These are phyloP conservation scores for Taiwanofungus camphoratus DNA, from an alignment of 1,284 basidiomycete genomes.

Conservation along the genomic window DNA sequence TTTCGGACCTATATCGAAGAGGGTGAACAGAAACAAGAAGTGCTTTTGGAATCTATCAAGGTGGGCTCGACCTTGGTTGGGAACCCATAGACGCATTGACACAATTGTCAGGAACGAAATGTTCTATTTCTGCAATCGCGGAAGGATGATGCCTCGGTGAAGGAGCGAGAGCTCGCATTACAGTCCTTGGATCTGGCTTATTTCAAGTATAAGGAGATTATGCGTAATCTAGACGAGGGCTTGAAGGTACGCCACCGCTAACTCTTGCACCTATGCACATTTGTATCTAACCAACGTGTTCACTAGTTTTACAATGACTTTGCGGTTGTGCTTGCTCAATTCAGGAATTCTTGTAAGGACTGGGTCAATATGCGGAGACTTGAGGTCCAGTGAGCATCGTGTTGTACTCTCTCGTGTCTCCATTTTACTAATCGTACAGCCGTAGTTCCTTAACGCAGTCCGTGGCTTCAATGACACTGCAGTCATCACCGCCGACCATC, in stretches of 20 bases:
- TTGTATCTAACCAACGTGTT: not conserved
- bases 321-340: conserved; percentile 60
- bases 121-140: conserved; percentile 76
- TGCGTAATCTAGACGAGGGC: conserved; percentile 83
- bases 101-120: conserved; percentile 54
- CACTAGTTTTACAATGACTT: conserved; percentile 84
- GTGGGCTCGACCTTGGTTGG: conserved; percentile 34
- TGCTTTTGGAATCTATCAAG: conserved; percentile 63
- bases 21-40: conserved; percentile 57
- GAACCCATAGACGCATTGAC: not conserved
- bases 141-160: conserved; percentile 72
- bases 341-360: conserved; percentile 70
- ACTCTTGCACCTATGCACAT: not conserved
- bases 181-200: conserved; percentile 88
- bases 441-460: conserved; percentile 20
- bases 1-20: conserved; percentile 62
- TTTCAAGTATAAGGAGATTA: conserved; percentile 85
- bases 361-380: conserved; percentile 70
- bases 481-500: conserved; percentile 5
- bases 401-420: not conserved
- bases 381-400: conserved; percentile 40
- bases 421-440: not conserved
- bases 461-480: conserved; percentile 20
- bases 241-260: conserved; percentile 51
- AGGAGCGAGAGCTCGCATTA: conserved; percentile 79